Conservation (phyloP, 129 eudicot species). For the Arctium minus region DNA sequence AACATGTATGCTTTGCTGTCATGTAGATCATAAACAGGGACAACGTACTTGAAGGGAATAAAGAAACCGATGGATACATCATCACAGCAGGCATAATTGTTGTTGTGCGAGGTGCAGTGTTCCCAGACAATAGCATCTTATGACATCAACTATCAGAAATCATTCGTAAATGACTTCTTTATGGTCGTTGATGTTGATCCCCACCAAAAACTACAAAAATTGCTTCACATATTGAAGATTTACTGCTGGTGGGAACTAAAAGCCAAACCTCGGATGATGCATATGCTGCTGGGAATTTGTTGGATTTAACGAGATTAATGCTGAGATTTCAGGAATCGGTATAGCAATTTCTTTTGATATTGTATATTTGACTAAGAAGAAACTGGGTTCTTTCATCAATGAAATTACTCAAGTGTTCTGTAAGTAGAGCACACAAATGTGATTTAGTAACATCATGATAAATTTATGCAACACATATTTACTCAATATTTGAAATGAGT, state of each 20-base stretch:
- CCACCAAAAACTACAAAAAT: background rate
- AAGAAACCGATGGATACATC: slow-evolving; percentile 60
- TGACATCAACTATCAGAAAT: slow-evolving; percentile 27
- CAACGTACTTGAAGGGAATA: slow-evolving; percentile 63
- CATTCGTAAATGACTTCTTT: background rate
- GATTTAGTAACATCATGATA: background rate
- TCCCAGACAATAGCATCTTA: slow-evolving; percentile 64
- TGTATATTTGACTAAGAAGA: background rate
- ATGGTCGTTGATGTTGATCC: background rate
- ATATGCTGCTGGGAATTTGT: background rate
- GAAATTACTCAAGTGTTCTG: background rate
- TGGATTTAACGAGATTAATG: slow-evolving; percentile 3
- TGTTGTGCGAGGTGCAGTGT: slow-evolving; percentile 58
- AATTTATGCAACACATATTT: background rate
- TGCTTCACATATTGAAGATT: slow-evolving; percentile 6
- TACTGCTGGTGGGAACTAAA: background rate
- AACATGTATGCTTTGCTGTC: slow-evolving; percentile 4
- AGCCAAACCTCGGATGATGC: background rate
- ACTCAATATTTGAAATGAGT: background rate
- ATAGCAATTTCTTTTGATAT: background rate
- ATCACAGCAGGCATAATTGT: slow-evolving; percentile 72
- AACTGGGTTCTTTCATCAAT: background rate
- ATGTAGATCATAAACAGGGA: slow-evolving; percentile 83
- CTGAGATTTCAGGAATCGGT: slow-evolving; percentile 1
- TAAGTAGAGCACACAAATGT: slow-evolving; percentile 10